Evolutionary conservation across 768 basidiomycete species (phyloP).

Genomic region (Naganishia vishniacii): DNA sequence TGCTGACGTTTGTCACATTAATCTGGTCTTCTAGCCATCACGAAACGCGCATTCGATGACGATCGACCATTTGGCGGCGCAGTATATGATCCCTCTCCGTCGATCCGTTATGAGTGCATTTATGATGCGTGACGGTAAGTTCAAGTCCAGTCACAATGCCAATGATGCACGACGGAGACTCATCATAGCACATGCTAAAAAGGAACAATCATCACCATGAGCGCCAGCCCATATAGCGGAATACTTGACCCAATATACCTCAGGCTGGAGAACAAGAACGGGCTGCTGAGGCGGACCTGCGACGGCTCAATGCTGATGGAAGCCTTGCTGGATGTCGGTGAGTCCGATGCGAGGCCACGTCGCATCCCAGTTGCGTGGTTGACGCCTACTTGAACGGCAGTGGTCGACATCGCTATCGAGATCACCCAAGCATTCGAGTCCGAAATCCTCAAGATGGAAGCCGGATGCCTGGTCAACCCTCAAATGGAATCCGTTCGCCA

Average conservation of each 20-base stretch:
- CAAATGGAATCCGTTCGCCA: constrained; percentile 47
- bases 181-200: not conserved
- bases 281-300: constrained; percentile 40
- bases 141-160: not conserved
- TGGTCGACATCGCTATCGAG: constrained; percentile 42
- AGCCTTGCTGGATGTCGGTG: constrained; percentile 44
- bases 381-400: constrained; percentile 26
- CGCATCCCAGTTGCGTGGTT: not conserved
- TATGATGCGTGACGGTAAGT: constrained; percentile 46
- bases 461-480: constrained; percentile 41
- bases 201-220: constrained; percentile 46
- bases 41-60: constrained; percentile 39
- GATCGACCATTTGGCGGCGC: constrained; percentile 42
- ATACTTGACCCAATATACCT: constrained; percentile 44
- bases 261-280: constrained; percentile 40
- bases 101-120: constrained; percentile 43
- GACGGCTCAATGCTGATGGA: constrained; percentile 48
- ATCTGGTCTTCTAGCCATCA: not conserved
- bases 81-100: constrained; percentile 47
- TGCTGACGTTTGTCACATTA: not conserved
- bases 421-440: constrained; percentile 46
- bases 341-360: constrained; percentile 16
- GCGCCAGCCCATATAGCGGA: constrained; percentile 32
- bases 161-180: too few relatives aligned
- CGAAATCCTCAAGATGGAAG: constrained; percentile 47